Percentiles rank a stretch among this genome's conserved stretches.
Conservation (phyloP, 371 early-diverging fungal species). For the Mucor irregularis region DNA sequence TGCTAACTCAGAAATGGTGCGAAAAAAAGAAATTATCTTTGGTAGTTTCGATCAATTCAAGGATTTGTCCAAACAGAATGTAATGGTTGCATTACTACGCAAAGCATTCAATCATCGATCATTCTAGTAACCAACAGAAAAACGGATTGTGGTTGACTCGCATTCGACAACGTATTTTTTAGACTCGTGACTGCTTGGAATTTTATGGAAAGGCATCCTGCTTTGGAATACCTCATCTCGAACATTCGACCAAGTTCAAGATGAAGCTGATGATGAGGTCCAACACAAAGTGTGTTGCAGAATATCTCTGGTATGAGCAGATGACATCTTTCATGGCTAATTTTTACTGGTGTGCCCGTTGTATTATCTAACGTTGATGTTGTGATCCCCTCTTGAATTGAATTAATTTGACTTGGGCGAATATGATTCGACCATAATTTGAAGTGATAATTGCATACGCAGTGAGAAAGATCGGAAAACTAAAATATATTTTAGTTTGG, state of each 20-base stretch:
- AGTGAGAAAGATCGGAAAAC: slow-evolving; percentile 3
- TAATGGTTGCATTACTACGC: too few relatives aligned
- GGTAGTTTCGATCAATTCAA: too few relatives aligned
- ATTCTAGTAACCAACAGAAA: too few relatives aligned
- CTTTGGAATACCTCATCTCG: too few relatives aligned
- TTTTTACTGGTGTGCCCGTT: neutral
- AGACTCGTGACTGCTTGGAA: slow-evolving; percentile 6
- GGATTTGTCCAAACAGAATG: too few relatives aligned
- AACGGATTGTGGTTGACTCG: neutral
- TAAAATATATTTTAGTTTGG: slow-evolving; percentile 20
- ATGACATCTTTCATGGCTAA: too few relatives aligned
- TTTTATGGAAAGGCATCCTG: neutral
- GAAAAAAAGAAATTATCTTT: too few relatives aligned
- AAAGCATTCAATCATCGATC: too few relatives aligned
- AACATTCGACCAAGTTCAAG: neutral
- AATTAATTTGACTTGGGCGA: slow-evolving; percentile 25
- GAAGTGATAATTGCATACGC: neutral
- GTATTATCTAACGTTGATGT: neutral
- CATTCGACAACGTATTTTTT: slow-evolving; percentile 1
- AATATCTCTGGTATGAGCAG: neutral
- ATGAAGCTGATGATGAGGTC: neutral
- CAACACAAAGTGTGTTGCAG: neutral
- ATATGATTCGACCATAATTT: slow-evolving; percentile 23
- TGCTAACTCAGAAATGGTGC: too few relatives aligned
- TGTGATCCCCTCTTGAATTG: slow-evolving; percentile 8